Evolutionary conservation across 2,329 filamentous ascomycete species (phyloP).

Genomic region (Fusarium floridanum): DNA sequence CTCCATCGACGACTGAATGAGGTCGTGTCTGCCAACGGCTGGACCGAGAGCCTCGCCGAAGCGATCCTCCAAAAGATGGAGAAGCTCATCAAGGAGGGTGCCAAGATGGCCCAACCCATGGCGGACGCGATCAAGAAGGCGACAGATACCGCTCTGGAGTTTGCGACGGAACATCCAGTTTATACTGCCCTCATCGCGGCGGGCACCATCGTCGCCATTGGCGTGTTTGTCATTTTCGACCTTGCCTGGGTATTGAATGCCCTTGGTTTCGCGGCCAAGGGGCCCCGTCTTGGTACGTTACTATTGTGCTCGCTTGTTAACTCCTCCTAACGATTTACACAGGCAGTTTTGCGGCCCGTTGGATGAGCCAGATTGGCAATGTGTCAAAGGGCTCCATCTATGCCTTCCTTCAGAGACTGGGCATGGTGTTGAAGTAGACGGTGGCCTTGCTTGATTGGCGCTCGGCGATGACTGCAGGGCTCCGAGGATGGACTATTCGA

Average conservation of each 20-base stretch:
- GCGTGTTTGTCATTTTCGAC: conserved; percentile 31
- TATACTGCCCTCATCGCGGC: conserved; percentile 37
- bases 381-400: conserved; percentile 38
- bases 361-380: conserved; percentile 40
- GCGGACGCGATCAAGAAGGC: conserved; percentile 28
- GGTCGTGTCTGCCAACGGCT: conserved; percentile 25
- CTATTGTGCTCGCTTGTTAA: too few relatives aligned
- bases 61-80: conserved; percentile 32
- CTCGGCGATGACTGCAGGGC: not conserved
- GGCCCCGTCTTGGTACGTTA: conserved; percentile 28
- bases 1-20: conserved; percentile 20
- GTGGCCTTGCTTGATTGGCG: not conserved
- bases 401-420: conserved; percentile 38
- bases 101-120: conserved; percentile 22
- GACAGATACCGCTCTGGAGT: conserved; percentile 16
- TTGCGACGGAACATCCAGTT: conserved; percentile 35
- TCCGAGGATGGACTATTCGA: not conserved
- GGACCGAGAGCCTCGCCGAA: conserved; percentile 36
- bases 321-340: not conserved
- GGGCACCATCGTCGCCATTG: conserved; percentile 34
- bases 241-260: conserved; percentile 38
- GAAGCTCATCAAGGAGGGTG: conserved; percentile 24
- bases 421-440: conserved; percentile 29
- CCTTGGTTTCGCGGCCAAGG: conserved; percentile 34
- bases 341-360: conserved; percentile 43